These are phyloP conservation scores for Parathielavia appendiculata DNA, from an alignment of 495 filamentous ascomycete species.

Conservation along the genomic window DNA sequence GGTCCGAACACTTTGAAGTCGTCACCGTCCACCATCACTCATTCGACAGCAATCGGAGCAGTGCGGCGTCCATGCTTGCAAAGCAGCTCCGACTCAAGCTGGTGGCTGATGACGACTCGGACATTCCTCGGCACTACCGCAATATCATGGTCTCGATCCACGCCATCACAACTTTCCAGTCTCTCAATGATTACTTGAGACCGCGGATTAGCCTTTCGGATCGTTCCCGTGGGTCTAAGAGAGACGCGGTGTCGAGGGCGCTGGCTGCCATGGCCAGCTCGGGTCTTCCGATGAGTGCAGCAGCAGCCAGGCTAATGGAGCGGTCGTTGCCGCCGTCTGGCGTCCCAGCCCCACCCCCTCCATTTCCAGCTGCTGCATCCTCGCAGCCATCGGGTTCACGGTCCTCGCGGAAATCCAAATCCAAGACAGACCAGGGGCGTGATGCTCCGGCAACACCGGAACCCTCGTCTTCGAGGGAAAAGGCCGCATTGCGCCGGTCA, in stretches of 20 bases:
- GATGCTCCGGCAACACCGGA: slow-evolving; percentile 38
- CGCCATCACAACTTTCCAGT: slow-evolving; percentile 96
- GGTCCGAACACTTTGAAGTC: slow-evolving; percentile 97
- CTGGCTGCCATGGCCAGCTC: slow-evolving; percentile 78
- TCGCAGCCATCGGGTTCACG: slow-evolving; percentile 39
- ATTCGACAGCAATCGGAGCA: slow-evolving; percentile 86
- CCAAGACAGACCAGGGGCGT: slow-evolving; percentile 36
- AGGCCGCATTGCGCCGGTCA: slow-evolving; percentile 50
- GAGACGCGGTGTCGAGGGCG: slow-evolving; percentile 63
- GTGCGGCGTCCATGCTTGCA: slow-evolving; percentile 88
- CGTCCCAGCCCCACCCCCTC: slow-evolving; percentile 15
- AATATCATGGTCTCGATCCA: slow-evolving; percentile 98
- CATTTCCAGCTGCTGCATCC: slow-evolving; percentile 33
- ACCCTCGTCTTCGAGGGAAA: slow-evolving; percentile 42
- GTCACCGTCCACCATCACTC: slow-evolving; percentile 90
- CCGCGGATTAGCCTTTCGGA: slow-evolving; percentile 83
- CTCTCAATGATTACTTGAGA: slow-evolving; percentile 91
- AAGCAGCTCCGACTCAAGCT: slow-evolving; percentile 91
- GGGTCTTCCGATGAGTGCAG: slow-evolving; percentile 43
- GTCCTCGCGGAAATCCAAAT: slow-evolving; percentile 42
- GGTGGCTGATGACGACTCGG: slow-evolving; percentile 82
- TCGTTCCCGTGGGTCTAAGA: slow-evolving; percentile 57
- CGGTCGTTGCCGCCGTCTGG: slow-evolving; percentile 30
- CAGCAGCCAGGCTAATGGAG: slow-evolving; percentile 44
- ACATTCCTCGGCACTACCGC: slow-evolving; percentile 76